phyloP scores from a whole-genome alignment of 441 rosid genomes.

The Sinapis alba region DNA sequence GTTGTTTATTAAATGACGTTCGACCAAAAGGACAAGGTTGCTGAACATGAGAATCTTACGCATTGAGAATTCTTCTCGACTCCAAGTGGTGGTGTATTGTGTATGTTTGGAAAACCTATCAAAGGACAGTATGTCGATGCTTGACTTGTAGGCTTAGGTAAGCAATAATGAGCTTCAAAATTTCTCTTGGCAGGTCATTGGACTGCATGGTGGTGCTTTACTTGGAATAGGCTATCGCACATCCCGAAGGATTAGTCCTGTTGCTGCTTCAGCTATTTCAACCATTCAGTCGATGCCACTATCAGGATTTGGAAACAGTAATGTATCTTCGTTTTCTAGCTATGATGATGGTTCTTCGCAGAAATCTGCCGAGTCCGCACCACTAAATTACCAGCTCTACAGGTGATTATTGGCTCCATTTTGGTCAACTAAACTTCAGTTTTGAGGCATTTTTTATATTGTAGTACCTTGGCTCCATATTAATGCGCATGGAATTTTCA shows the following conservation, averaged over 20 bases:
- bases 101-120: background rate
- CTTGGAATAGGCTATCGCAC: conserved; percentile 96
- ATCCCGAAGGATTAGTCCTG: conserved; percentile 83
- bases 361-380: conserved; percentile 77
- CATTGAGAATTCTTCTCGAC: background rate
- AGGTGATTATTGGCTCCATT: conserved; percentile 53
- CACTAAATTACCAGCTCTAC: conserved; percentile 90
- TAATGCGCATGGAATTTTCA: conserved; percentile 35
- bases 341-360: conserved; percentile 86
- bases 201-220: conserved; percentile 22
- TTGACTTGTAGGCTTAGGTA: background rate
- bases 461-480: conserved; percentile 17
- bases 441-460: conserved; percentile 10
- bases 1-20: background rate
- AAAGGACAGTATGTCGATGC: background rate
- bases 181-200: background rate
- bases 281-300: conserved; percentile 96
- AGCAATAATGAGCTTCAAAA: background rate
- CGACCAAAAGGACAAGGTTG: conserved; percentile 22
- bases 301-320: conserved; percentile 90
- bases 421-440: background rate
- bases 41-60: conserved; percentile 15
- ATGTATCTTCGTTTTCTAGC: conserved; percentile 75
- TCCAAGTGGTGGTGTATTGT: conserved; percentile 20
- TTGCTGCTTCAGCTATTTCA: conserved; percentile 92